Evolutionary conservation across 805 yeast genomes (phyloP).

Genomic region (Yarrowia phangngaensis): DNA sequence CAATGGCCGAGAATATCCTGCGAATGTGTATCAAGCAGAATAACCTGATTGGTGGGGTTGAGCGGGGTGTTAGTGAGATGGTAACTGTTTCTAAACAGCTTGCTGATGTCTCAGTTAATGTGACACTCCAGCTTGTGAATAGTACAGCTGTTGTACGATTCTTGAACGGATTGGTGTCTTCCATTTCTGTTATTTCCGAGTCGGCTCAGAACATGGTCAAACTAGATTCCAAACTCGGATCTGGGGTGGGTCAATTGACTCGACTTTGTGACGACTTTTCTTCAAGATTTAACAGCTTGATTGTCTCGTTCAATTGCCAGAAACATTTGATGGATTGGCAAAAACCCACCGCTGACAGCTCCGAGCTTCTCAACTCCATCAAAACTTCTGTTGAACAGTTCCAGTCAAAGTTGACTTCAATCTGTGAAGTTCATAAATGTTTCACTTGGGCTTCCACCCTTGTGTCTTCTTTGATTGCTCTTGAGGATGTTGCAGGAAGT

Average conservation of each 20-base stretch:
- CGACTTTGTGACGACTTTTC: conserved; percentile 4
- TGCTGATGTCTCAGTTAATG: not conserved
- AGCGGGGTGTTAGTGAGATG: not conserved
- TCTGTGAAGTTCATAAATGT: not conserved
- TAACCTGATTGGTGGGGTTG: conserved; percentile 7
- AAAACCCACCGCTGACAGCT: conserved; percentile 4
- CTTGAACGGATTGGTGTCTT: not conserved
- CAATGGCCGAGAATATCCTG: conserved; percentile 22
- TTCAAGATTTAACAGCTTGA: not conserved
- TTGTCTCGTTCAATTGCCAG: not conserved
- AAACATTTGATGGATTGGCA: conserved; percentile 19
- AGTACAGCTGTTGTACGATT: not conserved
- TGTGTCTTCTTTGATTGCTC: not conserved
- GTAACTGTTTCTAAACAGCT: not conserved
- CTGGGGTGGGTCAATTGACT: not conserved
- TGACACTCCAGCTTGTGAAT: not conserved
- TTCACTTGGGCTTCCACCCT: not conserved
- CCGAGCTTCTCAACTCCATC: not conserved
- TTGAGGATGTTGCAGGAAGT: not conserved
- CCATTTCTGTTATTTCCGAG: not conserved
- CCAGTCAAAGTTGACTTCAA: not conserved
- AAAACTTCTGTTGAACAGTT: not conserved
- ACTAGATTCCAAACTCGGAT: not conserved
- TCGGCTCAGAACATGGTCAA: conserved; percentile 6
- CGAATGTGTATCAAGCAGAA: conserved; percentile 20